phyloP scores from a whole-genome alignment of 176 grass and related monocot genomes.

The Ananas comosus region DNA sequence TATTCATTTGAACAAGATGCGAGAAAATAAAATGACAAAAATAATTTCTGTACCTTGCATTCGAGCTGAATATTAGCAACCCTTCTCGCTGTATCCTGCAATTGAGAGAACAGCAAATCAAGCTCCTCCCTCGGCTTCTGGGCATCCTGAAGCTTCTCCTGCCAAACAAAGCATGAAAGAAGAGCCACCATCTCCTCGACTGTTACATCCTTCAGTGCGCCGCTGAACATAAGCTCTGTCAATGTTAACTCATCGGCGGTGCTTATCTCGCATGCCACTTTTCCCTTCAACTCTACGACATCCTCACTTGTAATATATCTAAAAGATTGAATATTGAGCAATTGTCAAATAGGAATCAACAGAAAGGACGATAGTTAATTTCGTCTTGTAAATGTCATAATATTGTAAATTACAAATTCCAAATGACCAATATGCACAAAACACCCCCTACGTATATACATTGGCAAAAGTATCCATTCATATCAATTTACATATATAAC shows the following conservation, averaged over 20 bases:
- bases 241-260: conserved; percentile 74
- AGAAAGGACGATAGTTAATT: not conserved
- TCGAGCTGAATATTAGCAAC: conserved; percentile 47
- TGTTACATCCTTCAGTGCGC: conserved; percentile 66
- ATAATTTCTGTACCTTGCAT: conserved; percentile 57
- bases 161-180: conserved; percentile 93
- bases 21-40: not conserved
- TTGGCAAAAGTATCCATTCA: too few species aligned
- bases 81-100: conserved; percentile 39
- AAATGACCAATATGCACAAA: too few species aligned
- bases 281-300: conserved; percentile 84
- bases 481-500: too few species aligned
- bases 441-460: too few species aligned
- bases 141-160: conserved; percentile 76
- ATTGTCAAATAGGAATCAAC: not conserved
- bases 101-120: conserved; percentile 42
- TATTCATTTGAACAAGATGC: not conserved
- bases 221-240: conserved; percentile 91
- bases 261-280: conserved; percentile 84
- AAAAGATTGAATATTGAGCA: not conserved
- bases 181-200: conserved; percentile 85
- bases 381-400: not conserved
- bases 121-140: conserved; percentile 81
- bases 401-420: too few species aligned
- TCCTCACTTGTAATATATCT: conserved; percentile 53